phyloP scores from a whole-genome alignment of 345 rosid species.

The Cochlearia excelsa region DNA sequence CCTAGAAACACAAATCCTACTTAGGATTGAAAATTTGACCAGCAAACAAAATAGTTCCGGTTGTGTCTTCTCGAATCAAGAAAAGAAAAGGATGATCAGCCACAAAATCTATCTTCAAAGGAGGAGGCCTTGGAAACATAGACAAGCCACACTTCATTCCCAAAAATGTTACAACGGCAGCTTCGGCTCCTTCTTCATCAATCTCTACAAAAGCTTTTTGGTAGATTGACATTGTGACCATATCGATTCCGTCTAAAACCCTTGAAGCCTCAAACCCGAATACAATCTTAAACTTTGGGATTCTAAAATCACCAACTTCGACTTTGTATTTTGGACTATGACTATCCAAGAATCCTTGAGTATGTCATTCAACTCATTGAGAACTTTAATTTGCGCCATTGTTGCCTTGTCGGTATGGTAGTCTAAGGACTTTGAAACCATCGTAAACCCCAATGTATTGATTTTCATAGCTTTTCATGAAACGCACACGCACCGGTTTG shows the following conservation, averaged over 20 bases:
- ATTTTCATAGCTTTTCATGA: constrained; percentile 3
- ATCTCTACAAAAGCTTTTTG: constrained; percentile 19
- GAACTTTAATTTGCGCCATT: background rate
- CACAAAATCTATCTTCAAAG: constrained; percentile 13
- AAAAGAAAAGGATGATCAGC: constrained; percentile 27
- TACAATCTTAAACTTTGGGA: constrained; percentile 25
- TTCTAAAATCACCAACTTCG: constrained; percentile 1
- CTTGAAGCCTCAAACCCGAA: constrained; percentile 13
- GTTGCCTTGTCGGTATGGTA: constrained; percentile 9
- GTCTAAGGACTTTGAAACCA: constrained; percentile 23
- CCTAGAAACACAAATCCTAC: too few relatives aligned
- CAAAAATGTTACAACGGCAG: background rate
- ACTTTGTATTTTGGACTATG: background rate
- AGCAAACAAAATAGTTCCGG: constrained; percentile 10
- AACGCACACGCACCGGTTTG: constrained; percentile 4
- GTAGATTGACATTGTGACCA: background rate
- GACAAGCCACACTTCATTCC: too few relatives aligned
- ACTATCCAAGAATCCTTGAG: constrained; percentile 20
- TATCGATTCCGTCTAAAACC: background rate
- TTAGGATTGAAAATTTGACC: constrained; percentile 27
- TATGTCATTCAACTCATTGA: constrained; percentile 10
- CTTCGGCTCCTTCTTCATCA: constrained; percentile 19
- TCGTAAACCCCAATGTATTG: constrained; percentile 5
- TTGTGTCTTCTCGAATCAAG: constrained; percentile 10
- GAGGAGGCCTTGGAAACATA: too few relatives aligned